Evolutionary conservation across 306 rosid genomes (phyloP).

Genomic region (Ochetophila trinervis): DNA sequence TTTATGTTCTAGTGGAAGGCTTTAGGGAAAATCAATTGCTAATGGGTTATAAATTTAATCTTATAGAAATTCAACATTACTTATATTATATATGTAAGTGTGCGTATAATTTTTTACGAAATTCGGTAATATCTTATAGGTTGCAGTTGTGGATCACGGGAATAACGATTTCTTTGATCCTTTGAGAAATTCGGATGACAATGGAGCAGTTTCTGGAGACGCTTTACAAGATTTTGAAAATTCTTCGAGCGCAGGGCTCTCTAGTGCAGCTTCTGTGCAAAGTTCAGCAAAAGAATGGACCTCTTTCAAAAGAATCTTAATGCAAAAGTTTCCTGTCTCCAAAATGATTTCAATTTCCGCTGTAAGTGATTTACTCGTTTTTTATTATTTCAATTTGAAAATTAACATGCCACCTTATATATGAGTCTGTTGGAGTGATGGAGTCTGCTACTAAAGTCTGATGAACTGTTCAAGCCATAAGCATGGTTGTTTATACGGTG

Average conservation of each 20-base stretch:
- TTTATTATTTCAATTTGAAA: neutral
- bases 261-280: constrained; percentile 32
- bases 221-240: constrained; percentile 28
- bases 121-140: constrained; percentile 37
- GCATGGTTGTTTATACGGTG: constrained; percentile 15
- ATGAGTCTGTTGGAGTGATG: constrained; percentile 1
- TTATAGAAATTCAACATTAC: too few species aligned
- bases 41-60: neutral
- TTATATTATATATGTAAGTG: neutral
- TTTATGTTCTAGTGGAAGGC: neutral
- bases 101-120: constrained; percentile 19
- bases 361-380: constrained; percentile 43
- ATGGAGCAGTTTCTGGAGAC: constrained; percentile 26
- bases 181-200: constrained; percentile 51
- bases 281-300: constrained; percentile 67
- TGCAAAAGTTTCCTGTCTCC: constrained; percentile 81
- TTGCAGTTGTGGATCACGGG: constrained; percentile 36
- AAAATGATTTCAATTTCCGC: constrained; percentile 71
- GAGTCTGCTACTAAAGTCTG: constrained; percentile 1
- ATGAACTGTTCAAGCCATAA: constrained; percentile 13
- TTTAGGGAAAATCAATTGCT: neutral
- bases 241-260: constrained; percentile 22
- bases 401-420: neutral
- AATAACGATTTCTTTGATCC: constrained; percentile 63
- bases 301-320: constrained; percentile 70